A percentile compares a stretch with the other conserved stretches of the same genome.
Conservation (phyloP, 2,329 filamentous ascomycete genomes). For the Penicillium sp. region DNA sequence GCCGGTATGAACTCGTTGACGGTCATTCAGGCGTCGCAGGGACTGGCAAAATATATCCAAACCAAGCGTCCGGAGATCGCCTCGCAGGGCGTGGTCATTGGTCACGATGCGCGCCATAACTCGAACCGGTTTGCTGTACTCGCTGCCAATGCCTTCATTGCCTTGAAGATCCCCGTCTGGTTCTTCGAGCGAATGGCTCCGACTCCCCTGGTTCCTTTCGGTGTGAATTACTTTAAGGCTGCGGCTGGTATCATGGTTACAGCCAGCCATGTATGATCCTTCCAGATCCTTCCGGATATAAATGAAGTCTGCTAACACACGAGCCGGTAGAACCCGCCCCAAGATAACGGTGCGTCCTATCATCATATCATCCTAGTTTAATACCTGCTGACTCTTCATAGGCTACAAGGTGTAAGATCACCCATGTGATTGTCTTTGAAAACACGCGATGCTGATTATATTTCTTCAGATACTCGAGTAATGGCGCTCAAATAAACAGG, state of each 20-base stretch:
- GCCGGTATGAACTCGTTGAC: slow-evolving; percentile 64
- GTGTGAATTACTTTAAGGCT: slow-evolving; percentile 57
- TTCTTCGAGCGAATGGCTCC: slow-evolving; percentile 62
- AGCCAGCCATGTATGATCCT: slow-evolving; percentile 58
- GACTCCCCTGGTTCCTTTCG: slow-evolving; percentile 67
- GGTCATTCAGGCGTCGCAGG: slow-evolving; percentile 67
- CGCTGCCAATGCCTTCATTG: slow-evolving; percentile 63
- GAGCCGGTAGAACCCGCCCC: slow-evolving; percentile 57
- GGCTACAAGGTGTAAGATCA: slow-evolving; percentile 63
- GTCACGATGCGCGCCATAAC: slow-evolving; percentile 66
- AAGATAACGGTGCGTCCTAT: slow-evolving; percentile 58
- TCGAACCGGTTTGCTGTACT: slow-evolving; percentile 65
- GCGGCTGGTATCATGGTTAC: slow-evolving; percentile 69
- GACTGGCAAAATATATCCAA: slow-evolving; percentile 64
- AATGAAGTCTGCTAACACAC: slow-evolving; percentile 11
- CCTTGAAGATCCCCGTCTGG: slow-evolving; percentile 62
- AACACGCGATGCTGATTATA: slow-evolving; percentile 23
- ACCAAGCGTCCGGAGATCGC: slow-evolving; percentile 48
- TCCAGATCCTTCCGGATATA: slow-evolving; percentile 2
- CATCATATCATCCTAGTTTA: not conserved
- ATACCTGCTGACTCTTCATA: slow-evolving; percentile 24
- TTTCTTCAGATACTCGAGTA: slow-evolving; percentile 58
- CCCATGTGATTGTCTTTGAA: not conserved
- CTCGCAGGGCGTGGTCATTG: slow-evolving; percentile 60
- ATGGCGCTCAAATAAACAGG: slow-evolving; percentile 68